A percentile compares a stretch with the other conserved stretches of the same genome.
phyloP scores from a whole-genome alignment of 2,329 filamentous ascomycete genomes.

The Pseudogymnoascus destructans region DNA sequence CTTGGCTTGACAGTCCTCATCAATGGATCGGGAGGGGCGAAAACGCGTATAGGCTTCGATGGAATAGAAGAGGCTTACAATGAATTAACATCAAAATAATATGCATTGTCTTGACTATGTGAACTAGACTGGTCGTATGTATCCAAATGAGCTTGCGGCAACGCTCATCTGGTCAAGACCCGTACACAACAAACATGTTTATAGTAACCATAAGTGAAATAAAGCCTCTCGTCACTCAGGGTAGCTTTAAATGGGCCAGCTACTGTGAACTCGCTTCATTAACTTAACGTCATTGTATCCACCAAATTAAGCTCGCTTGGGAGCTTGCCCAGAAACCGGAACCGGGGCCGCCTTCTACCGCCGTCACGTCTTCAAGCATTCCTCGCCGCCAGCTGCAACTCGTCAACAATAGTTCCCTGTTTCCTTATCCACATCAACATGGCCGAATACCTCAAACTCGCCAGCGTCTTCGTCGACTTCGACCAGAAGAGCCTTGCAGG shows the following conservation, averaged over 20 bases:
- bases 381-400: neutral
- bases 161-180: neutral
- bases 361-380: constrained; percentile 4
- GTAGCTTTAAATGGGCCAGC: neutral
- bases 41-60: constrained; percentile 6
- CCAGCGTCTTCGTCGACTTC: constrained; percentile 39
- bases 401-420: neutral
- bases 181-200: neutral
- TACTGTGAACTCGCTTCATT: neutral
- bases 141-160: neutral
- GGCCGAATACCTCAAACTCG: constrained; percentile 7
- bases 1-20: constrained; percentile 6
- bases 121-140: neutral
- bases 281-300: constrained; percentile 9
- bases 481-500: constrained; percentile 52
- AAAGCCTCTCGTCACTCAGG: neutral
- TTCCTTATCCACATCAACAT: neutral
- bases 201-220: neutral
- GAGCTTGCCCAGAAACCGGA: constrained; percentile 8
- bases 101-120: neutral
- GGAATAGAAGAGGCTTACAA: constrained; percentile 9
- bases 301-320: constrained; percentile 10
- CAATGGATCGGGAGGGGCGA: constrained; percentile 4
- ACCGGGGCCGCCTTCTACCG: neutral
- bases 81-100: constrained; percentile 6